These are phyloP conservation scores for Blastobotrys mokoenaii DNA, from an alignment of 805 yeast genomes.

Conservation along the genomic window DNA sequence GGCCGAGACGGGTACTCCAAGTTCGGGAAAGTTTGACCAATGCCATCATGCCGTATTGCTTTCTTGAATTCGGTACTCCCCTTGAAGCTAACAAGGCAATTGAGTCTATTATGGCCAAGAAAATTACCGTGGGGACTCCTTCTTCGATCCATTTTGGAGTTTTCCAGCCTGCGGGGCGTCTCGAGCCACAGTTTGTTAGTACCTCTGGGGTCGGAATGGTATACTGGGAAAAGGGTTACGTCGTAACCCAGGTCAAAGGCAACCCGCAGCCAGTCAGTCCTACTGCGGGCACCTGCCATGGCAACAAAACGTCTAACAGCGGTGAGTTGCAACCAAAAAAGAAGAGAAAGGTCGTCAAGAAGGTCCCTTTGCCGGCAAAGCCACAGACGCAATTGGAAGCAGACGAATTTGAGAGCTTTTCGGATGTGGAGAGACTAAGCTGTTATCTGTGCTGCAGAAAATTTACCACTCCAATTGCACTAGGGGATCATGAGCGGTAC, in stretches of 20 bases:
- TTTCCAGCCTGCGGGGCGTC: not conserved
- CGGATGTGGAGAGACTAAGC: not conserved
- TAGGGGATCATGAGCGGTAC: conserved; percentile 4
- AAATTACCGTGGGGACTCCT: no score
- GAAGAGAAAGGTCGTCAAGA: not conserved
- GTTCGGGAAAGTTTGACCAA: no score
- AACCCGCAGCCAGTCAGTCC: not conserved
- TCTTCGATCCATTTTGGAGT: not conserved
- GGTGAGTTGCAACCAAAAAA: not conserved
- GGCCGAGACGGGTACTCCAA: no score
- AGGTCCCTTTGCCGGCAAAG: no score
- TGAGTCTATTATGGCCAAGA: no score
- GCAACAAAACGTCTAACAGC: not conserved
- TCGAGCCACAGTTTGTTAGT: no score
- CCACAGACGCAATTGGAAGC: not conserved
- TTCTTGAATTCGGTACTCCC: no score
- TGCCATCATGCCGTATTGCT: no score
- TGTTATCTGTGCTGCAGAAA: conserved; percentile 5
- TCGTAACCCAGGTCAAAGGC: not conserved
- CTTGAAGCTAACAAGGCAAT: no score
- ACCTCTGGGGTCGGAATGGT: not conserved
- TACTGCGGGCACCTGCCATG: not conserved
- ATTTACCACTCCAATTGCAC: not conserved
- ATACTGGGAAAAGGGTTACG: not conserved
- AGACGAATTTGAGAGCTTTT: not conserved